These are phyloP conservation scores for Pseudofabraea citricarpa DNA, from an alignment of 2,329 filamentous ascomycete genomes.

Conservation along the genomic window DNA sequence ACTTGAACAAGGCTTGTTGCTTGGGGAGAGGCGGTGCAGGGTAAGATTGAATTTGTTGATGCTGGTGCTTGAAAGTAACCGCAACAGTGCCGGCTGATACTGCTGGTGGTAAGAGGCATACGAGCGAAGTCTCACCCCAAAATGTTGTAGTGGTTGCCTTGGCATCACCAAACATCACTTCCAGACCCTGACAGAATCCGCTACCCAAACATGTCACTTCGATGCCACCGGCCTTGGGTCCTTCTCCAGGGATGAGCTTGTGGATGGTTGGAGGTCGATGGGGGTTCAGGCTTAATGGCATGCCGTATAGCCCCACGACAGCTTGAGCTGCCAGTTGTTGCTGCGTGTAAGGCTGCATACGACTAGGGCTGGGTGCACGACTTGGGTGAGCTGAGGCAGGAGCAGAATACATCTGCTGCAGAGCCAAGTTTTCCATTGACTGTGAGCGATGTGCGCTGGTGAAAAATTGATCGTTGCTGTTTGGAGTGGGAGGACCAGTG, in stretches of 20 bases:
- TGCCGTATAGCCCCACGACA: constrained; percentile 44
- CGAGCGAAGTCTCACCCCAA: constrained; percentile 58
- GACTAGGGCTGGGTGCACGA: constrained; percentile 69
- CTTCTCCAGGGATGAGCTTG: constrained; percentile 79
- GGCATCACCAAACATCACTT: constrained; percentile 78
- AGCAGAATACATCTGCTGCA: constrained; percentile 65
- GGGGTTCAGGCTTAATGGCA: constrained; percentile 44
- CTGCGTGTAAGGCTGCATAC: constrained; percentile 38
- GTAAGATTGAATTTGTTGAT: constrained; percentile 37
- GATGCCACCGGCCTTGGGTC: constrained; percentile 76
- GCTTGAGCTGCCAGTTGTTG: constrained; percentile 36
- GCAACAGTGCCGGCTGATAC: constrained; percentile 52
- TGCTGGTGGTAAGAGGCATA: constrained; percentile 58
- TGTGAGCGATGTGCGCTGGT: constrained; percentile 53
- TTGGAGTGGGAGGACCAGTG: constrained; percentile 62
- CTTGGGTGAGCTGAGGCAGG: constrained; percentile 70
- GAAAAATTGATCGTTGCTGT: constrained; percentile 54
- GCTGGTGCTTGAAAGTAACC: constrained; percentile 52
- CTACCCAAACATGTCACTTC: constrained; percentile 83
- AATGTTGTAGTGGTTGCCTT: constrained; percentile 59
- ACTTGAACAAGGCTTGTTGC: constrained; percentile 60
- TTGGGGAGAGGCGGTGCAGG: constrained; percentile 40
- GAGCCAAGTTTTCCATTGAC: constrained; percentile 60
- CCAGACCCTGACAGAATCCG: constrained; percentile 72
- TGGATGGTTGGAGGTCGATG: constrained; percentile 64